Evolutionary conservation across 768 basidiomycete genomes (phyloP).

Genomic region (Chlorophyllum brunneum): DNA sequence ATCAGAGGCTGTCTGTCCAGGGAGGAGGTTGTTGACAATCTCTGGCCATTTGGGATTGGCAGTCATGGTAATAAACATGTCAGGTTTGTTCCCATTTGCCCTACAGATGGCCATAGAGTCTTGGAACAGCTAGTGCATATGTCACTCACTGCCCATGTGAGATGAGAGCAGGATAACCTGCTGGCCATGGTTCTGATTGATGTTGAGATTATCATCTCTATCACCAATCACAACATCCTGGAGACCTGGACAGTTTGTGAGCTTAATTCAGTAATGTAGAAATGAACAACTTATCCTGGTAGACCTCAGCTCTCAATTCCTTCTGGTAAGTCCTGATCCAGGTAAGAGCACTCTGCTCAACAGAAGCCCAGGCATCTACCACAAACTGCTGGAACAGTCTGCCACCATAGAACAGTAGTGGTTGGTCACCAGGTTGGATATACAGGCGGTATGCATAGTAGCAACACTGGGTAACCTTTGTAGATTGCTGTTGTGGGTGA

Average conservation of each 20-base stretch:
- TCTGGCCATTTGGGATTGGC: conserved; percentile 45
- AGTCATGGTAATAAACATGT: conserved; percentile 49
- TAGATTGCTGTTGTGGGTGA: conserved; percentile 29
- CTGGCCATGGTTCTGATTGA: conserved; percentile 25
- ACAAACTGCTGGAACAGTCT: conserved; percentile 41
- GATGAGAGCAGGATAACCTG: conserved; percentile 30
- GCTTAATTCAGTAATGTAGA: too few species aligned
- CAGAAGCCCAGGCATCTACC: conserved; percentile 41
- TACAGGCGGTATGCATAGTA: conserved; percentile 5
- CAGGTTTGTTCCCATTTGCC: conserved; percentile 27
- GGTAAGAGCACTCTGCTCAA: conserved; percentile 35
- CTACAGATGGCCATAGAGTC: conserved; percentile 41
- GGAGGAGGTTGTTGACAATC: conserved; percentile 32
- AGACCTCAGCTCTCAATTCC: conserved; percentile 29
- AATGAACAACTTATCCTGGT: conserved; percentile 10
- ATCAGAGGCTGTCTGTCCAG: conserved; percentile 34
- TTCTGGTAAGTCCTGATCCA: conserved; percentile 34
- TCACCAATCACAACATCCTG: conserved; percentile 13
- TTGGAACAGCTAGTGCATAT: conserved; percentile 39
- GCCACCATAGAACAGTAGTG: conserved; percentile 29
- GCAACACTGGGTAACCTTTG: neutral
- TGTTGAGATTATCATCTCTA: conserved; percentile 19
- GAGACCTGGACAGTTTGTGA: conserved; percentile 9
- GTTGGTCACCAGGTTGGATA: conserved; percentile 12
- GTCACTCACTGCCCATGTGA: conserved; percentile 24